A percentile compares a stretch with the other conserved stretches of the same genome.
Conservation (phyloP, 257 asterid species). For the Salvia splendens region DNA sequence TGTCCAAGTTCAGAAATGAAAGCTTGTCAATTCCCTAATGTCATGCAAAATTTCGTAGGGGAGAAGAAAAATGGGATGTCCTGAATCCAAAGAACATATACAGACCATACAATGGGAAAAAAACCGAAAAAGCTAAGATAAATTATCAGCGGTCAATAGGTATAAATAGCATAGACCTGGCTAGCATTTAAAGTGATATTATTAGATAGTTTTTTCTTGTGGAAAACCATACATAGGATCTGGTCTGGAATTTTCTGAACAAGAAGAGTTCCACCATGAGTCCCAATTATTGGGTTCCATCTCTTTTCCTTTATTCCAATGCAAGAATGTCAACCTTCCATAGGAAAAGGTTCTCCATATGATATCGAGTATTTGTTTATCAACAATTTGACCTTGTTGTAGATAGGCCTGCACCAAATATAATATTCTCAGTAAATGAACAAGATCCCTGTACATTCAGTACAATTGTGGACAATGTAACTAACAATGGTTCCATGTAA, state of each 20-base stretch:
- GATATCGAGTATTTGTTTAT: slow-evolving; percentile 45
- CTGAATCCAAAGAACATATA: not conserved
- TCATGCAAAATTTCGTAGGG: not conserved
- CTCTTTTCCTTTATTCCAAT: slow-evolving; percentile 77
- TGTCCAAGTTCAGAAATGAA: slow-evolving; percentile 15
- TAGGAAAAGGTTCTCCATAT: slow-evolving; percentile 57
- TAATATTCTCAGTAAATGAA: slow-evolving; percentile 4
- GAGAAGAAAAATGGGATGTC: not conserved
- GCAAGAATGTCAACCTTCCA: slow-evolving; percentile 76
- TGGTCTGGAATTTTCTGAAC: slow-evolving; percentile 74
- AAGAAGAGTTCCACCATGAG: slow-evolving; percentile 75
- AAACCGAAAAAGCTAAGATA: slow-evolving; percentile 1
- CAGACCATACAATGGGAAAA: not conserved
- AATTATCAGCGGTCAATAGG: slow-evolving; percentile 22
- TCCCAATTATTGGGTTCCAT: slow-evolving; percentile 73
- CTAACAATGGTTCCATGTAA: not conserved
- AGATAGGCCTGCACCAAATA: slow-evolving; percentile 49
- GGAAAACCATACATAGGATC: slow-evolving; percentile 58
- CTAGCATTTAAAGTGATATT: slow-evolving; percentile 10
- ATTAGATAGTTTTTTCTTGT: slow-evolving; percentile 1
- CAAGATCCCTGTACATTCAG: not conserved
- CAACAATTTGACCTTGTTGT: slow-evolving; percentile 51
- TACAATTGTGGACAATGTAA: not conserved
- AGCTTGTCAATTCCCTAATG: not conserved
- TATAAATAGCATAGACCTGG: not conserved